Percentiles rank a stretch among this genome's conserved stretches.
phyloP scores from a whole-genome alignment of 768 basidiomycete genomes.

The Leccinum barrowsii region DNA sequence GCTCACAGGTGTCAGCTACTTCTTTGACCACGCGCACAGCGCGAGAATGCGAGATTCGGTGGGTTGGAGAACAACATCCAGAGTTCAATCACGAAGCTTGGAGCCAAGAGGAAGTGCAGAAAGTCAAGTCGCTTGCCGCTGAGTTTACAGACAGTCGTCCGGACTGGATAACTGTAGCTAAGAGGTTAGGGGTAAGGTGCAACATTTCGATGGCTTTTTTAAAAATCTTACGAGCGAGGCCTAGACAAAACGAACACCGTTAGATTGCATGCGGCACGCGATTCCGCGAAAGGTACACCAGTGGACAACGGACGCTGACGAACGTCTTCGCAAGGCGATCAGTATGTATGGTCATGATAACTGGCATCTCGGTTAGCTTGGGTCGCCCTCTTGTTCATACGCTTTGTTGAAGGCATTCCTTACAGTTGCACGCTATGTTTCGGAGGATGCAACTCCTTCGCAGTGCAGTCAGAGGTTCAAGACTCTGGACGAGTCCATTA shows the following conservation, averaged over 20 bases:
- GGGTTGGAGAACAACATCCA: conserved; percentile 68
- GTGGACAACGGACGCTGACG: conserved; percentile 58
- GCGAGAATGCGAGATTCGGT: conserved; percentile 69
- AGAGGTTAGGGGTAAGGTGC: conserved; percentile 54
- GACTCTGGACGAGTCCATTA: conserved; percentile 57
- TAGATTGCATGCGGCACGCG: conserved; percentile 69
- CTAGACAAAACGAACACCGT: conserved; percentile 66
- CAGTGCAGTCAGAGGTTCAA: conserved; percentile 69
- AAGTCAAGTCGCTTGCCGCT: conserved; percentile 45
- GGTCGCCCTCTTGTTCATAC: not conserved
- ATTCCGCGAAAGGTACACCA: conserved; percentile 44
- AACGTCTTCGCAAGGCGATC: conserved; percentile 55
- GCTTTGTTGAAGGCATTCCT: conserved; percentile 2
- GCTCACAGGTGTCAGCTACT: conserved; percentile 44
- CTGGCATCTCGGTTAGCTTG: conserved; percentile 60
- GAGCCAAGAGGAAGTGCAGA: conserved; percentile 47
- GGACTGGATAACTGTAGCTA: conserved; percentile 63
- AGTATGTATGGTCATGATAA: conserved; percentile 60
- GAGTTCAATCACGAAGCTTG: conserved; percentile 55
- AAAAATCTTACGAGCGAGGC: conserved; percentile 2
- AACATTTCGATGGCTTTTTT: not conserved
- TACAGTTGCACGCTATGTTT: conserved; percentile 66
- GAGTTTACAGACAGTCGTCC: conserved; percentile 34
- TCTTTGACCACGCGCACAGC: conserved; percentile 44
- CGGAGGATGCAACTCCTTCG: conserved; percentile 57